These are phyloP conservation scores for Elasticomyces elasticus DNA, from an alignment of 495 filamentous ascomycete species.

Conservation along the genomic window DNA sequence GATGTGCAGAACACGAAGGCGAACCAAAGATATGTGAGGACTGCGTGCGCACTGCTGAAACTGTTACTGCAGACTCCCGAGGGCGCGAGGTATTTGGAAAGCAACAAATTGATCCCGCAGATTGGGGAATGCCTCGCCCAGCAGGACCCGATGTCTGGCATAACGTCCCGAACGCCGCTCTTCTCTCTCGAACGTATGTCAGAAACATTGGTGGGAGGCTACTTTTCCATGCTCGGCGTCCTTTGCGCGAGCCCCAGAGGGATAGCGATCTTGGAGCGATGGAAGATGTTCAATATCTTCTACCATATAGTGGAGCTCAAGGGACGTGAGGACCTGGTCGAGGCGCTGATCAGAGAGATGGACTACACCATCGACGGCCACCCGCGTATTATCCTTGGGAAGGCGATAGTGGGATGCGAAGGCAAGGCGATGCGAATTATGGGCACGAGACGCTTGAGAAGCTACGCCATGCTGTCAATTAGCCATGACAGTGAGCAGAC, in stretches of 20 bases:
- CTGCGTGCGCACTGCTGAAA: constrained; percentile 76
- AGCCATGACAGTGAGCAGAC: constrained; percentile 20
- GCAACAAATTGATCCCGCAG: constrained; percentile 86
- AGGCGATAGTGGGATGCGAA: constrained; percentile 81
- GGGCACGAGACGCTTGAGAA: constrained; percentile 70
- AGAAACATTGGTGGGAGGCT: constrained; percentile 79
- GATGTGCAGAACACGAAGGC: constrained; percentile 76
- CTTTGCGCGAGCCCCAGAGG: constrained; percentile 73
- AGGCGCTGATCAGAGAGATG: constrained; percentile 76
- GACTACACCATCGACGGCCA: constrained; percentile 85
- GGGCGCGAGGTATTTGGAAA: constrained; percentile 72
- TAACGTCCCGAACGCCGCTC: constrained; percentile 77
- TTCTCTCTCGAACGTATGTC: constrained; percentile 75
- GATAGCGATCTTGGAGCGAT: constrained; percentile 82
- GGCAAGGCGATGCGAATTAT: constrained; percentile 86
- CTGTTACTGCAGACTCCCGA: constrained; percentile 75
- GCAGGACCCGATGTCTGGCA: constrained; percentile 79
- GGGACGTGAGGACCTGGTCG: constrained; percentile 81
- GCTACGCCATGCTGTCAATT: constrained; percentile 53
- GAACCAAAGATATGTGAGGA: constrained; percentile 87
- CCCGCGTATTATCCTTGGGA: constrained; percentile 81
- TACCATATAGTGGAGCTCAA: constrained; percentile 92
- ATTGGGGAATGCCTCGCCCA: constrained; percentile 93
- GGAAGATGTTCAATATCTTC: constrained; percentile 98
- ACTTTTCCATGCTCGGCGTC: constrained; percentile 84